Evolutionary conservation across 116 monocot species (phyloP).

Genomic region (Dioscorea cayenensis): DNA sequence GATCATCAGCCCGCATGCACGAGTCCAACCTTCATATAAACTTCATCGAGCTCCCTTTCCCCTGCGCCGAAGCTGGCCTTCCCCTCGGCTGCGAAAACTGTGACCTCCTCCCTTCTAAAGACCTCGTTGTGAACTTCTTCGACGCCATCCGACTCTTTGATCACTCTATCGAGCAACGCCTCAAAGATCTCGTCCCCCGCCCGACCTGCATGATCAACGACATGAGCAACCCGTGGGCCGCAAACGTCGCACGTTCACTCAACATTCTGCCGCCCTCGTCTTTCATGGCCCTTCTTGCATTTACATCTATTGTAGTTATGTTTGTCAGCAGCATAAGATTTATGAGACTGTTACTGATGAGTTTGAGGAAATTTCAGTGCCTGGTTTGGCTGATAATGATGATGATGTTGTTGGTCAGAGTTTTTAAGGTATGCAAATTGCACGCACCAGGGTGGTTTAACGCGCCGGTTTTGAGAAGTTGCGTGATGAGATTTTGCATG

Average conservation of each 20-base stretch:
- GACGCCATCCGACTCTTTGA: neutral
- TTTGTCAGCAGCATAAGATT: neutral
- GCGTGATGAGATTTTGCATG: neutral
- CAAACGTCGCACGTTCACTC: conserved; percentile 6
- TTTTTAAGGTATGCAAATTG: neutral
- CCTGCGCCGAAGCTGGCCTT: conserved; percentile 22
- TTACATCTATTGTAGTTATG: conserved; percentile 1
- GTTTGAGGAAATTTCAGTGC: conserved; percentile 5
- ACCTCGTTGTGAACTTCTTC: conserved; percentile 1
- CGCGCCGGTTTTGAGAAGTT: conserved; percentile 2
- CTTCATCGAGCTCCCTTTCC: conserved; percentile 27
- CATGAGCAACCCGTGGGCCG: conserved; percentile 15
- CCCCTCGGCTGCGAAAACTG: conserved; percentile 23
- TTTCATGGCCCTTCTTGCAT: conserved; percentile 29
- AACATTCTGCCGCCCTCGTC: conserved; percentile 3
- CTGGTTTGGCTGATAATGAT: conserved; percentile 8
- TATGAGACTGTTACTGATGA: conserved; percentile 6
- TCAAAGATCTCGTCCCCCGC: neutral
- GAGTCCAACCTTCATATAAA: neutral
- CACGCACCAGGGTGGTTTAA: conserved; percentile 16
- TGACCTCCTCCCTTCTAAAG: conserved; percentile 6
- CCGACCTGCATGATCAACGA: conserved; percentile 23
- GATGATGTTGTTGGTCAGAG: neutral
- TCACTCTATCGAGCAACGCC: neutral
- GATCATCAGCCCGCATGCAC: neutral